Conservation (phyloP, 2,329 filamentous ascomycete species). For the Colletotrichum cuscutae region DNA sequence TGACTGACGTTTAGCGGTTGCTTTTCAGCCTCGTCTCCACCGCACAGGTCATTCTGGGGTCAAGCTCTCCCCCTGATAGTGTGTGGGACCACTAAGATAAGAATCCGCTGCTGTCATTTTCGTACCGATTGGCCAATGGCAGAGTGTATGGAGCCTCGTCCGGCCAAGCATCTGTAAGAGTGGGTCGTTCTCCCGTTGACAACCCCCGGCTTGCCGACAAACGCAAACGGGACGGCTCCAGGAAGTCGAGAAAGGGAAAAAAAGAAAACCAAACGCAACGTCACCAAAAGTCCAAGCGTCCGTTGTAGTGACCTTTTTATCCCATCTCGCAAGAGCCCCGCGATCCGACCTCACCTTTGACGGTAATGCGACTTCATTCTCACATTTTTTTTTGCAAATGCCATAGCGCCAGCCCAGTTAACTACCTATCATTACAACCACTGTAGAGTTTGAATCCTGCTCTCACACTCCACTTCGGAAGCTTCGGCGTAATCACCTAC, state of each 20-base stretch:
- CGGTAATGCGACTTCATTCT: background rate
- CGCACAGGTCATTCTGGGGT: slow-evolving; percentile 1
- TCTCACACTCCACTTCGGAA: background rate
- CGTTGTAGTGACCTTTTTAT: background rate
- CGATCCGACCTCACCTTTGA: background rate
- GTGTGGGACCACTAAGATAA: slow-evolving; percentile 17
- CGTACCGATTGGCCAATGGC: slow-evolving; percentile 27
- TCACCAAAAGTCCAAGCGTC: slow-evolving; percentile 16
- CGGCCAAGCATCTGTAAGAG: background rate
- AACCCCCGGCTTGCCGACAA: background rate
- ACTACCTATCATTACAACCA: background rate
- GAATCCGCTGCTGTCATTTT: background rate
- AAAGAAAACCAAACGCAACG: slow-evolving; percentile 11
- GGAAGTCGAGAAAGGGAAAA: background rate
- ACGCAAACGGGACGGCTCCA: background rate
- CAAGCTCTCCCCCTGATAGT: background rate
- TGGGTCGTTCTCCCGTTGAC: background rate
- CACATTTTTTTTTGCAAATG: background rate
- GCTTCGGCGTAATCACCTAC: background rate
- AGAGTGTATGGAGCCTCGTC: too few species aligned
- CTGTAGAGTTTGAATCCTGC: background rate
- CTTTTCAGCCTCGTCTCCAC: slow-evolving; percentile 22
- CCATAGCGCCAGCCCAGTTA: background rate
- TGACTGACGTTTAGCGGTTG: slow-evolving; percentile 9
- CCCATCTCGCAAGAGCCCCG: slow-evolving; percentile 1